Evolutionary conservation across 2,329 filamentous ascomycete species (phyloP).

Genomic region (Sodiomyces alkalinus): DNA sequence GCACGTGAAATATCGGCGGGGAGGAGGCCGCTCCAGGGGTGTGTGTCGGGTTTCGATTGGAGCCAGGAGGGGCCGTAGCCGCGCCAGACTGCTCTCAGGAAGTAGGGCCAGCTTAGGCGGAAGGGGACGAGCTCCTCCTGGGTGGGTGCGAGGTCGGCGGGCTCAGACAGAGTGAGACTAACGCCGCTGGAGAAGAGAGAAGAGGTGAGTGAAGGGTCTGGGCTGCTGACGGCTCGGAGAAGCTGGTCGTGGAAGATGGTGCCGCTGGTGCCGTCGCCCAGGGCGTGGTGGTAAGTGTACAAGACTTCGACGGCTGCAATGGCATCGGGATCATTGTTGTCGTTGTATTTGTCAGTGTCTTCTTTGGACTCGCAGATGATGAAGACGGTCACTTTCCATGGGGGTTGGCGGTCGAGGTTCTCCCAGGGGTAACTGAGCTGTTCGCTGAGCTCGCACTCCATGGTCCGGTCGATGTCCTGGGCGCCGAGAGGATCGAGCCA

Average conservation of each 20-base stretch:
- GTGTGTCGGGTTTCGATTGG: slow-evolving; percentile 8
- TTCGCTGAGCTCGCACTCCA: slow-evolving; percentile 17
- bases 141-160: slow-evolving; percentile 18
- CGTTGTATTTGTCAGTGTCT: too few relatives aligned
- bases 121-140: slow-evolving; percentile 27
- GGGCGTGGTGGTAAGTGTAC: slow-evolving; percentile 35
- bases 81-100: slow-evolving; percentile 24
- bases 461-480: slow-evolving; percentile 5
- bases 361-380: slow-evolving; percentile 11
- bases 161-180: slow-evolving; percentile 15
- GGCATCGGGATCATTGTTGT: too few relatives aligned
- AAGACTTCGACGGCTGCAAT: slow-evolving; percentile 21
- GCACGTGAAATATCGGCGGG: slow-evolving; percentile 19
- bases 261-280: slow-evolving; percentile 35
- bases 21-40: slow-evolving; percentile 21
- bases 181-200: neutral
- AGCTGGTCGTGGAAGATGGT: slow-evolving; percentile 32
- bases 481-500: slow-evolving; percentile 14
- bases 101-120: slow-evolving; percentile 21
- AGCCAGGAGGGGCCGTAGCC: slow-evolving; percentile 24
- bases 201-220: neutral
- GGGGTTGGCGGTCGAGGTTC: slow-evolving; percentile 22
- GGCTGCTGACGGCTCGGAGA: slow-evolving; percentile 22
- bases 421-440: slow-evolving; percentile 17
- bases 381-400: slow-evolving; percentile 29